Evolutionary conservation across 305 asterid genomes (phyloP).

Genomic region (Solanum hybrid): DNA sequence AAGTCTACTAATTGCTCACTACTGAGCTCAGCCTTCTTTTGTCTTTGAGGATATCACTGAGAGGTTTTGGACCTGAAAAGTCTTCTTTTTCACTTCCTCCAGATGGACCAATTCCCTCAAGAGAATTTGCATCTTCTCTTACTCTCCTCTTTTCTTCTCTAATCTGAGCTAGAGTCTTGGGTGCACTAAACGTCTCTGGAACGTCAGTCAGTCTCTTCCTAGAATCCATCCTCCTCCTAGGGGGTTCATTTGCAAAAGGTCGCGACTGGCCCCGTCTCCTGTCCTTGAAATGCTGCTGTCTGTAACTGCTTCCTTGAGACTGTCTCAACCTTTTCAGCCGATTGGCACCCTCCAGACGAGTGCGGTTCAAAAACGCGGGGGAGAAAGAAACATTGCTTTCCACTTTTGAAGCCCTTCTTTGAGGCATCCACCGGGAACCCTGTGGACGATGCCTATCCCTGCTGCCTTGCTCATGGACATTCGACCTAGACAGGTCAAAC

Average conservation of each 20-base stretch:
- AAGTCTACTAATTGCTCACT: conserved; percentile 1
- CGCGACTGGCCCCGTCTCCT: conserved; percentile 10
- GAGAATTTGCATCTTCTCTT: neutral
- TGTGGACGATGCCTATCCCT: conserved; percentile 5
- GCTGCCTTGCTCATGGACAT: conserved; percentile 1
- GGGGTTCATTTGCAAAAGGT: conserved; percentile 10
- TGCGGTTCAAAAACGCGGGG: neutral
- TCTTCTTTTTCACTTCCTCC: neutral
- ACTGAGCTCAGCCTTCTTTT: neutral
- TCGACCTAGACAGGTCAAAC: conserved; percentile 7
- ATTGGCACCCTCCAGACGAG: neutral
- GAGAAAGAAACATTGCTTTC: conserved; percentile 11
- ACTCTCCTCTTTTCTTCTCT: conserved; percentile 27
- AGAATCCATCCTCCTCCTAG: conserved; percentile 8
- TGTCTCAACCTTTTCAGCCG: conserved; percentile 4
- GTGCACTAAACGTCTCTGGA: conserved; percentile 18
- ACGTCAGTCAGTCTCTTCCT: conserved; percentile 9
- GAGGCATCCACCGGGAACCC: conserved; percentile 1
- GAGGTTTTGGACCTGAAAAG: neutral
- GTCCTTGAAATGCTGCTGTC: conserved; percentile 14
- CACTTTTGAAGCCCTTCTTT: conserved; percentile 22
- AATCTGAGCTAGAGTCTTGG: conserved; percentile 30
- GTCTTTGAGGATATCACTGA: conserved; percentile 5
- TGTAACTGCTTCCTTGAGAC: conserved; percentile 10
- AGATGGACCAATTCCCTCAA: conserved; percentile 4